Evolutionary conservation across 805 yeast genomes (phyloP), one percentile per base, ranked within the genome.

Genomic region (Zygotorulaspora sp.): DNA sequence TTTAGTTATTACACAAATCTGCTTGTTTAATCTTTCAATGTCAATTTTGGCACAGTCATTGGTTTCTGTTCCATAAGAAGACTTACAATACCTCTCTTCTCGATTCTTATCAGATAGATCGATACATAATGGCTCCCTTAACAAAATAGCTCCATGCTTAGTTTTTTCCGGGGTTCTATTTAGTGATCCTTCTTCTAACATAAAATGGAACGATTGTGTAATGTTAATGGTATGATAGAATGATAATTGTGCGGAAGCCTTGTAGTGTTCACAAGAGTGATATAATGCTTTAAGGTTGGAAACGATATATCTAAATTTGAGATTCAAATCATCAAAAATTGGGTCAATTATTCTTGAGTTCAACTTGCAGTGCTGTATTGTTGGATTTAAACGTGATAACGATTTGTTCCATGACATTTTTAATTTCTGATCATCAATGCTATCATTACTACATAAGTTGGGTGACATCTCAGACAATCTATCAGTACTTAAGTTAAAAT

Each of bases 231-330:
- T 36, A 9, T 35, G 36, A 17, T 35, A 40, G 19, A 43, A 45
- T 19, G 40, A 45, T 19, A 41, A 43, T 31, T 36, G 36, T 11
- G 40, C 22, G n/a, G 47, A 37, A n/a, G 31, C 16, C 22, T 43
- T 43, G 26, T 43, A 43, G n/a, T 32, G 31, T 30, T 37, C 43
- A 21, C 49, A 43, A 10, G 47, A 43, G 28, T 40, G 40, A 14
- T 28, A 35, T 10, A 45, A 33, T 3, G 47, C 39, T 30, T 39
- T 39, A 9, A 31, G 22, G 23, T 43, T 38, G 13, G 46, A 31
- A 19, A 22, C 22, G 14, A 36, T 27, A 15, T 27, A 24, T 6
- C 33, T 36, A 24, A 40, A 36, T 19, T 32, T 28, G 17, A 37
- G 30, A 10, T 27, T 33, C 22, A 45, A 25, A 12, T 43, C 41